Evolutionary conservation across 257 asterid species (phyloP).

Genomic region (Verbascum thapsus): DNA sequence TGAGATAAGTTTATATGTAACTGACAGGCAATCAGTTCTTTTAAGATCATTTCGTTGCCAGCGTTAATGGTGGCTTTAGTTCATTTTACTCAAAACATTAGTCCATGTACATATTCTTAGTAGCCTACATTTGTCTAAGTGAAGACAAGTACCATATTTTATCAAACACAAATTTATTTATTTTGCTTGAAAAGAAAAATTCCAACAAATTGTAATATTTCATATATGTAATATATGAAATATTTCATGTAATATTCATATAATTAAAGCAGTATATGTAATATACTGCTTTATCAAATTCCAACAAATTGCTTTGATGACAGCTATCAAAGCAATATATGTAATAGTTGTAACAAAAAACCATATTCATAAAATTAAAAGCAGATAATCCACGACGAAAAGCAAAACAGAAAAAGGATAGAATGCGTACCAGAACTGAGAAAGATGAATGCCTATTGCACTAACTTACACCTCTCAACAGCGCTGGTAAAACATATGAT

Average conservation of each 20-base stretch:
- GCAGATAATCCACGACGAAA: too few species aligned
- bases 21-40: slow-evolving; percentile 14
- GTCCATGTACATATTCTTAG: slow-evolving; percentile 14
- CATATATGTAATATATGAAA: too few species aligned
- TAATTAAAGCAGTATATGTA: too few species aligned
- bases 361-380: too few species aligned
- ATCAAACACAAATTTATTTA: not conserved
- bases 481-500: slow-evolving; percentile 7
- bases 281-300: too few species aligned
- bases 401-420: too few species aligned
- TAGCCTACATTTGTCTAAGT: slow-evolving; percentile 23
- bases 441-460: too few species aligned
- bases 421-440: too few species aligned
- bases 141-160: slow-evolving; percentile 3
- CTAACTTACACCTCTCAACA: slow-evolving; percentile 25
- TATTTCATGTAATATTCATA: too few species aligned
- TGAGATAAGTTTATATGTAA: slow-evolving; percentile 27
- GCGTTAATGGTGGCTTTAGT: not conserved
- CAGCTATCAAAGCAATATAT: not conserved
- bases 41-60: not conserved
- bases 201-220: not conserved
- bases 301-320: not conserved
- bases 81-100: not conserved
- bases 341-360: not conserved
- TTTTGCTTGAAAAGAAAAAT: too few species aligned